Percentiles rank a stretch among this genome's conserved stretches.
These are phyloP conservation scores for Bassia scoparia DNA, from an alignment of 148 eudicot species.

Conservation along the genomic window DNA sequence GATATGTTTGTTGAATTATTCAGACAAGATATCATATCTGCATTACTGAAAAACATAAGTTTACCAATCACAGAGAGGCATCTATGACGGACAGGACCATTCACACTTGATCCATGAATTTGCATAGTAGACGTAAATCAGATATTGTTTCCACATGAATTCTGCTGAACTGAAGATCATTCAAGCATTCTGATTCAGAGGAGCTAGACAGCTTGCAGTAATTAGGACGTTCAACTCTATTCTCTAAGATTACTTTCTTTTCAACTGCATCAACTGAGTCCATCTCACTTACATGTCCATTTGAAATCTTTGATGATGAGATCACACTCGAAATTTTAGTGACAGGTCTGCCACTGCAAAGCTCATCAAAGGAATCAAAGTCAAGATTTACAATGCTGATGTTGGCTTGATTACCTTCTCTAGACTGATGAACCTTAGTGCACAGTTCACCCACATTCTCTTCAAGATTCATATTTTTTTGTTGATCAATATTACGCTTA, in stretches of 20 bases:
- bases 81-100: conserved; percentile 95
- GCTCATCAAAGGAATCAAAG: conserved; percentile 31
- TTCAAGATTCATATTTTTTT: conserved; percentile 11
- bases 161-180: conserved; percentile 27
- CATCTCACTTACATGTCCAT: conserved; percentile 15
- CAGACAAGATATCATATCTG: conserved; percentile 83
- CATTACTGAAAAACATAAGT: conserved; percentile 90
- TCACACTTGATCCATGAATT: conserved; percentile 96
- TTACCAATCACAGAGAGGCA: conserved; percentile 96
- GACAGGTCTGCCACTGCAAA: conserved; percentile 20
- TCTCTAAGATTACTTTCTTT: conserved; percentile 6
- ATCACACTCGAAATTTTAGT: conserved; percentile 16
- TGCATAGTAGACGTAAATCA: conserved; percentile 30
- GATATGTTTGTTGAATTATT: conserved; percentile 70
- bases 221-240: conserved; percentile 15
- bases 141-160: background rate
- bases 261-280: conserved; percentile 14
- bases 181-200: conserved; percentile 27
- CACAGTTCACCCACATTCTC: conserved; percentile 2
- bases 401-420: conserved; percentile 15
- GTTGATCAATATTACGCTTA: conserved; percentile 13
- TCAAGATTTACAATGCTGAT: conserved; percentile 29
- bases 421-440: conserved; percentile 1
- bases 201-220: conserved; percentile 23
- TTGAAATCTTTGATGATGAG: conserved; percentile 3